Evolutionary conservation across 805 yeast genomes (phyloP), one percentile per base, ranked within the genome.

Genomic region (Zygotorulaspora florentina): DNA sequence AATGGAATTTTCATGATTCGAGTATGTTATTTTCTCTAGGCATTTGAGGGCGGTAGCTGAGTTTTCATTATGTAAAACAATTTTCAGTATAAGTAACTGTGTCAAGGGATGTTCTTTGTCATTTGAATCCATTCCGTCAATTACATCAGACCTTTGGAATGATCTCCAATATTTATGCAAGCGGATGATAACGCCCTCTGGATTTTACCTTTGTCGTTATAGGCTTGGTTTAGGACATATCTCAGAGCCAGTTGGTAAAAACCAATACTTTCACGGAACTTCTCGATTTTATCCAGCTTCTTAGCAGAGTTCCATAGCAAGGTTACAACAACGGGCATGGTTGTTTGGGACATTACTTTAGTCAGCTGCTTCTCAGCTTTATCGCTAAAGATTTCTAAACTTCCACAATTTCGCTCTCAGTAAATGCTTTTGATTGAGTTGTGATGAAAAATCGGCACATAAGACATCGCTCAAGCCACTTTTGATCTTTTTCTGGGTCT

Each of bases 231-330:
- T 4, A 65, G 38, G 4, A 64, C 28, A n/a, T 58, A 46, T 15
- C 51, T 58, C 9, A 66, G 48, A 5, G 65, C 56, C 1, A 63
- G 38, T 5, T 57, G 45, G 38, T 60, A 62, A 59, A 64, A 66
- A 2, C 48, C 53, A 10, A 59, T 48, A 6, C 65, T 52, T 16
- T 60, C 58, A 1, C 29, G 20, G 33, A 35, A 52, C 2, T 57
- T 45, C 7, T 51, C 54, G 8, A 36, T 42, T 49, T 62, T 72
- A 25, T 57, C 59, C 13, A 55, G 50, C 13, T 54, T 50, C 33
- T 69, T 69, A 0, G 71, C 74, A 15, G 53, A 43, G 39, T 70
- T 71, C 74, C 75, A 73, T 15, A 73, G 46, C 23, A 72, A 45
- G 1, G 74, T 63, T 0, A 68, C 57, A 4, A 66, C 41, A 35